A percentile compares a stretch with the other conserved stretches of the same genome.
phyloP scores from a whole-genome alignment of 768 basidiomycete species.

The Amanita muscaria region DNA sequence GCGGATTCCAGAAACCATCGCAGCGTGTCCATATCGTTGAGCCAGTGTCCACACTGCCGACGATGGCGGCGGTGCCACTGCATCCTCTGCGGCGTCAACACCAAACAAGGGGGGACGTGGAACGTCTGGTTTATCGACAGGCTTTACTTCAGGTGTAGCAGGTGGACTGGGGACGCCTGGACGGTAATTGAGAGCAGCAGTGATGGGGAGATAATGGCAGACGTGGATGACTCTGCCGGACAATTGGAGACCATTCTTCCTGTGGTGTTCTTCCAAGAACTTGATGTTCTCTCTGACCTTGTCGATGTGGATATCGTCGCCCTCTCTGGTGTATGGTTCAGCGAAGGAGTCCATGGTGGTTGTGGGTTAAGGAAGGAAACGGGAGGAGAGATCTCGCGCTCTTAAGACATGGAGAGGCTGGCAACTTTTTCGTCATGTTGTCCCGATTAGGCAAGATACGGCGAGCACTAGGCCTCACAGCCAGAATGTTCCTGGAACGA shows the following conservation, averaged over 20 bases:
- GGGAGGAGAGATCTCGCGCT: neutral
- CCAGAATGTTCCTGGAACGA: neutral
- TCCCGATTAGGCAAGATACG: slow-evolving; percentile 7
- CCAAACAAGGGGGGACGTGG: too few species aligned
- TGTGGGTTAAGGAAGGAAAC: slow-evolving; percentile 7
- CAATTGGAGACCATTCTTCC: slow-evolving; percentile 59
- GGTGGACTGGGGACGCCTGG: slow-evolving; percentile 63
- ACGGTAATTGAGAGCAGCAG: slow-evolving; percentile 46
- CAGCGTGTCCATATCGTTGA: slow-evolving; percentile 82
- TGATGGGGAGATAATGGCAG: slow-evolving; percentile 81
- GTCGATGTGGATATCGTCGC: slow-evolving; percentile 59
- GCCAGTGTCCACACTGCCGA: slow-evolving; percentile 60
- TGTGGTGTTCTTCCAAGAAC: slow-evolving; percentile 65
- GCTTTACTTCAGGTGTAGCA: slow-evolving; percentile 60
- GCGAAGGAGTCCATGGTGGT: slow-evolving; percentile 59
- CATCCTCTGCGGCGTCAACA: slow-evolving; percentile 8
- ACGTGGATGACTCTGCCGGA: slow-evolving; percentile 90
- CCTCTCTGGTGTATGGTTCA: slow-evolving; percentile 58
- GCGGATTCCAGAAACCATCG: slow-evolving; percentile 90
- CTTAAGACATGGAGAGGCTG: slow-evolving; percentile 2
- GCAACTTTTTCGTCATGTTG: neutral
- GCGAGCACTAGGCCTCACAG: neutral
- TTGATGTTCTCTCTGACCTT: slow-evolving; percentile 68
- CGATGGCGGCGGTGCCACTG: slow-evolving; percentile 7
- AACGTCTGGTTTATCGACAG: slow-evolving; percentile 35